These are phyloP conservation scores for Astraeus odoratus DNA, from an alignment of 768 basidiomycete species.

Conservation along the genomic window DNA sequence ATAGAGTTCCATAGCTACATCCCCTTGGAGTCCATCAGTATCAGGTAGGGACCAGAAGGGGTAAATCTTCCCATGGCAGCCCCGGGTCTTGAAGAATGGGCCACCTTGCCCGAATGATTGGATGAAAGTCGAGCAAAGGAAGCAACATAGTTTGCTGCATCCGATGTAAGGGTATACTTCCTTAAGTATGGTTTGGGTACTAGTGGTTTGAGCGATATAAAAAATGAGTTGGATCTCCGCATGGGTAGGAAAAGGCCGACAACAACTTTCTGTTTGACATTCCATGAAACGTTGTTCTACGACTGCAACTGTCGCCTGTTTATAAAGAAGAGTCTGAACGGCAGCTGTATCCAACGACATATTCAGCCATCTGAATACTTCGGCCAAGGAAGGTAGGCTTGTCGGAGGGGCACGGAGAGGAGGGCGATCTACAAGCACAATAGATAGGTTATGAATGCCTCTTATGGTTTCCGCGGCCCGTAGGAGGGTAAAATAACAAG, in stretches of 20 bases:
- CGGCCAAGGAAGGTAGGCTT: background rate
- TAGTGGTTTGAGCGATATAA: background rate
- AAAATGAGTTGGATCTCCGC: background rate
- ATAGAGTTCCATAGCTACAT: background rate
- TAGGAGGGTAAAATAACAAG: background rate
- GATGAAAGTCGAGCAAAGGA: background rate
- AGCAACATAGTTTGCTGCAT: constrained; percentile 1
- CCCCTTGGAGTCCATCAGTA: background rate
- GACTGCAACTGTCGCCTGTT: background rate
- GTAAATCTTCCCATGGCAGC: background rate
- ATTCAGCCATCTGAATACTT: background rate
- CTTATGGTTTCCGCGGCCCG: background rate
- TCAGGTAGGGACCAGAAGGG: background rate
- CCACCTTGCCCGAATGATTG: background rate
- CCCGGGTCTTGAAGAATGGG: background rate
- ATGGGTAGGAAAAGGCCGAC: background rate
- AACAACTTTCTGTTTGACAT: background rate
- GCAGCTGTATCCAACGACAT: background rate
- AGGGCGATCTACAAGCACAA: background rate
- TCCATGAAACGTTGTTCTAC: background rate
- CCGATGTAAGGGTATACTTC: background rate
- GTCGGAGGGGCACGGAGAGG: background rate
- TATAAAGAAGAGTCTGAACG: background rate
- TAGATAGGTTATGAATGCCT: background rate
- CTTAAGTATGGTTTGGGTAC: background rate